These are phyloP conservation scores for Euphrasia arctica DNA, from an alignment of 305 asterid genomes.

Conservation along the genomic window DNA sequence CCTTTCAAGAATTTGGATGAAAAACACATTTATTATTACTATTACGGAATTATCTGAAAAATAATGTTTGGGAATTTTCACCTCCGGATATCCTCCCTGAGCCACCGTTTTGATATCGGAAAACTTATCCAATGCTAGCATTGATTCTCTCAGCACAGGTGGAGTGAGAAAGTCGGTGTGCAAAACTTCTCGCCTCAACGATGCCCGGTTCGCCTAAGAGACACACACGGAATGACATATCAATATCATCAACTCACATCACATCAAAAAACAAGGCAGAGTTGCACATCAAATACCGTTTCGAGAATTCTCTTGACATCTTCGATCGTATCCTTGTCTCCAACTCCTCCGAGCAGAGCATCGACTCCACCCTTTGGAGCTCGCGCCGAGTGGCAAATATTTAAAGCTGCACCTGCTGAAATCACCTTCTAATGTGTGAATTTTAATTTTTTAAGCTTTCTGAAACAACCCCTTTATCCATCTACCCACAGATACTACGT, in stretches of 20 bases:
- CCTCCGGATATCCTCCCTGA: conserved; percentile 98
- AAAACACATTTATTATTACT: conserved; percentile 1
- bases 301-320: conserved; percentile 72
- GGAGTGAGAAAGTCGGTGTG: conserved; percentile 92
- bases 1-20: conserved; percentile 41
- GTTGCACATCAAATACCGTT: conserved; percentile 44
- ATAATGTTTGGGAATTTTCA: conserved; percentile 28
- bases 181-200: conserved; percentile 65
- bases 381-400: conserved; percentile 47
- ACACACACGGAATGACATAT: conserved; percentile 2
- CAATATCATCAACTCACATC: neutral
- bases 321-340: conserved; percentile 56
- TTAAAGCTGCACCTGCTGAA: conserved; percentile 47
- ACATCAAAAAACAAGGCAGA: neutral
- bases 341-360: conserved; percentile 43
- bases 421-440: conserved; percentile 30
- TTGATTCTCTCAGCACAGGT: conserved; percentile 62
- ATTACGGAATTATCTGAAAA: conserved; percentile 6
- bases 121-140: conserved; percentile 53
- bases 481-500: too few species aligned
- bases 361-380: conserved; percentile 58
- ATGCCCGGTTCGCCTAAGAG: conserved; percentile 69
- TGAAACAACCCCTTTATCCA: conserved; percentile 36
- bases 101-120: conserved; percentile 60
- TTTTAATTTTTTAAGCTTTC: too few species aligned